These are phyloP conservation scores for Chlamydomonas sp. DNA, from an alignment of 139 green algal species.

Conservation along the genomic window DNA sequence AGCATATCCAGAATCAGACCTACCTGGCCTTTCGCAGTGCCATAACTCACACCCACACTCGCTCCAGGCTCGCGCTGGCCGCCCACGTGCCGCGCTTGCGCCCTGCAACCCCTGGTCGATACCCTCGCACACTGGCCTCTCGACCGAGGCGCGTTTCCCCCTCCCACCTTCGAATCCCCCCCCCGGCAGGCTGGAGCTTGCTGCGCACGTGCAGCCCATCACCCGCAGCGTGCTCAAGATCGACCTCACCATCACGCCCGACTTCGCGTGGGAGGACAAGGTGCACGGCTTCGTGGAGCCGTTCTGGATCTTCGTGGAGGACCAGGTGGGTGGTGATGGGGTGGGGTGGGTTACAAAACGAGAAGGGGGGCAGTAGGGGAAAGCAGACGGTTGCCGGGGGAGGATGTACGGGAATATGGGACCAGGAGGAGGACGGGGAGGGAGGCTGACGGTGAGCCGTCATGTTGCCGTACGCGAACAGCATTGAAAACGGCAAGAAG, in stretches of 20 bases:
- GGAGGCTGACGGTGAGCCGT: neutral
- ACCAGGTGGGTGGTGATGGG: slow-evolving; percentile 51
- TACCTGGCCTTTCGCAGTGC: no score
- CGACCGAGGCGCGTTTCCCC: neutral
- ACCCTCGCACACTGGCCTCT: no score
- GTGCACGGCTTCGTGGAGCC: slow-evolving; percentile 94
- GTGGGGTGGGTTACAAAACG: neutral
- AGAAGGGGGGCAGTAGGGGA: neutral
- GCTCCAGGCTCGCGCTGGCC: no score
- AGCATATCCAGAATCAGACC: no score
- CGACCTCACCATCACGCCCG: slow-evolving; percentile 96
- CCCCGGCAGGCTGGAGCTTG: slow-evolving; percentile 83
- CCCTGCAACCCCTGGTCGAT: no score
- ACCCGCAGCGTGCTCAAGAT: slow-evolving; percentile 93
- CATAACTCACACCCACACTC: no score
- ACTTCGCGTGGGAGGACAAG: slow-evolving; percentile 90
- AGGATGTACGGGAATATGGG: no score
- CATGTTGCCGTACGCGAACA: neutral
- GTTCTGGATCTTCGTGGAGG: slow-evolving; percentile 98
- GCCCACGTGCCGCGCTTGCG: no score
- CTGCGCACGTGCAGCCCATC: slow-evolving; percentile 95
- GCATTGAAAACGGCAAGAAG: no score
- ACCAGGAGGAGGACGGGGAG: neutral
- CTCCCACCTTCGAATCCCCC: neutral
- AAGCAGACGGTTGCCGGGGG: neutral